phyloP scores from a whole-genome alignment of 1,284 basidiomycete species.

The Vanrija sp. region DNA sequence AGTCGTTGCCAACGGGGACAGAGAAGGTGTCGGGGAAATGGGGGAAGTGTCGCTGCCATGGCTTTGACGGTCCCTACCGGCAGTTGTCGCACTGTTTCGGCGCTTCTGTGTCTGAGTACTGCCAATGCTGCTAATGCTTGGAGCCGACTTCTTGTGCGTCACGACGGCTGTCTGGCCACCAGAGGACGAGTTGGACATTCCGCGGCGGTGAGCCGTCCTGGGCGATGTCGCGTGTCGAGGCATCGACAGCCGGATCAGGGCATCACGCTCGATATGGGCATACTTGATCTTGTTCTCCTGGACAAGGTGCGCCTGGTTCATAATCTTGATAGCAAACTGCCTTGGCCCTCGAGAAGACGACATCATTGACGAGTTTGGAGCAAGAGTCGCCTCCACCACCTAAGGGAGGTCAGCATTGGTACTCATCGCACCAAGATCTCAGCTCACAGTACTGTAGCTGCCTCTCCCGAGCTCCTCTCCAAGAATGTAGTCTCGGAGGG shows the following conservation, averaged over 20 bases:
- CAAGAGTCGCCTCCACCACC: conserved; percentile 28
- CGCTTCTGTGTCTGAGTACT: background rate
- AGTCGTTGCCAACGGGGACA: conserved; percentile 7
- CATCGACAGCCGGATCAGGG: conserved; percentile 49
- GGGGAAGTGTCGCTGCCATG: background rate
- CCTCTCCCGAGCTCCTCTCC: conserved; percentile 49
- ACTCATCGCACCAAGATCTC: background rate
- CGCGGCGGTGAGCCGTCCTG: conserved; percentile 29
- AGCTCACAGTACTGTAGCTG: conserved; percentile 47
- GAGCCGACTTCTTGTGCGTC: conserved; percentile 3
- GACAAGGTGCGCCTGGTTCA: conserved; percentile 52
- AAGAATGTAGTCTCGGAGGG: conserved; percentile 40
- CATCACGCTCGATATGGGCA: conserved; percentile 54
- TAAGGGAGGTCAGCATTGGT: background rate
- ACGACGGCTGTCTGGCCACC: conserved; percentile 4
- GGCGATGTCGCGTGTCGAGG: conserved; percentile 35
- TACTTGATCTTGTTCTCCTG: conserved; percentile 55
- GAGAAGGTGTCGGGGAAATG: background rate
- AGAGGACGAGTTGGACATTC: conserved; percentile 33
- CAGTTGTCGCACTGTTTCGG: background rate
- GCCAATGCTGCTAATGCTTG: background rate
- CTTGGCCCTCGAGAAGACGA: conserved; percentile 19
- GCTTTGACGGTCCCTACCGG: background rate
- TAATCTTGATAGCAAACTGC: conserved; percentile 54
- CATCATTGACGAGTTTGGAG: conserved; percentile 9